A percentile compares a stretch with the other conserved stretches of the same genome.
Evolutionary conservation across 2,329 filamentous ascomycete genomes (phyloP).

Genomic region (Amauroascus verrucosus): DNA sequence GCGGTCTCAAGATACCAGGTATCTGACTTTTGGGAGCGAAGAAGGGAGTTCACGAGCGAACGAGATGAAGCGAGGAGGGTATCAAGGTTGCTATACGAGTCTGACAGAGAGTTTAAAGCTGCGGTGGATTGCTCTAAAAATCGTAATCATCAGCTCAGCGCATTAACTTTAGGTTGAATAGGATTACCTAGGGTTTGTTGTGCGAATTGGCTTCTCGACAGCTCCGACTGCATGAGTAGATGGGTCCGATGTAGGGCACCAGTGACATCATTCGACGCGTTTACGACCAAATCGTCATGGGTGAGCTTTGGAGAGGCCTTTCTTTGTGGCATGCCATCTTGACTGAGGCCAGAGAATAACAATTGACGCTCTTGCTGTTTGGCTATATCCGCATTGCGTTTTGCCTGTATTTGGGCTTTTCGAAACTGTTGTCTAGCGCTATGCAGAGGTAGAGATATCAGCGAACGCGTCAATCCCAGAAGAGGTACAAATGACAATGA

Average conservation of each 20-base stretch:
- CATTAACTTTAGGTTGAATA: not conserved
- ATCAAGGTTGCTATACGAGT: slow-evolving; percentile 72
- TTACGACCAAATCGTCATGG: slow-evolving; percentile 61
- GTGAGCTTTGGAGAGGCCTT: slow-evolving; percentile 43
- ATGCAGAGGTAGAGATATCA: not conserved
- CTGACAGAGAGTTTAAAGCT: slow-evolving; percentile 67
- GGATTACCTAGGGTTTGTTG: slow-evolving; percentile 61
- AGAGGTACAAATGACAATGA: no score
- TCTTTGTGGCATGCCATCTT: slow-evolving; percentile 28
- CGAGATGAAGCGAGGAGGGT: slow-evolving; percentile 63
- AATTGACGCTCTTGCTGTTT: slow-evolving; percentile 67
- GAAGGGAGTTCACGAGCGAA: slow-evolving; percentile 64
- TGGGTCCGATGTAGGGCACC: slow-evolving; percentile 74
- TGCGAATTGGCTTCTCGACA: slow-evolving; percentile 78
- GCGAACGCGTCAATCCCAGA: not conserved
- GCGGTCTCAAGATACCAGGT: slow-evolving; percentile 95
- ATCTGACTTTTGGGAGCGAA: slow-evolving; percentile 86
- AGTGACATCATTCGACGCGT: slow-evolving; percentile 75
- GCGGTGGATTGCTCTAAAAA: slow-evolving; percentile 59
- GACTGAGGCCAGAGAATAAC: slow-evolving; percentile 55
- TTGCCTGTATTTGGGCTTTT: slow-evolving; percentile 69
- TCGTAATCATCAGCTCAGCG: not conserved
- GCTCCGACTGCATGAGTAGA: slow-evolving; percentile 71
- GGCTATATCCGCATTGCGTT: slow-evolving; percentile 61
- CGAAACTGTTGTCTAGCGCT: slow-evolving; percentile 61